A percentile compares a stretch with the other conserved stretches of the same genome.
These are phyloP conservation scores for Warburgia ugandensis DNA, from an alignment of 164 flowering plant genomes.

Conservation along the genomic window DNA sequence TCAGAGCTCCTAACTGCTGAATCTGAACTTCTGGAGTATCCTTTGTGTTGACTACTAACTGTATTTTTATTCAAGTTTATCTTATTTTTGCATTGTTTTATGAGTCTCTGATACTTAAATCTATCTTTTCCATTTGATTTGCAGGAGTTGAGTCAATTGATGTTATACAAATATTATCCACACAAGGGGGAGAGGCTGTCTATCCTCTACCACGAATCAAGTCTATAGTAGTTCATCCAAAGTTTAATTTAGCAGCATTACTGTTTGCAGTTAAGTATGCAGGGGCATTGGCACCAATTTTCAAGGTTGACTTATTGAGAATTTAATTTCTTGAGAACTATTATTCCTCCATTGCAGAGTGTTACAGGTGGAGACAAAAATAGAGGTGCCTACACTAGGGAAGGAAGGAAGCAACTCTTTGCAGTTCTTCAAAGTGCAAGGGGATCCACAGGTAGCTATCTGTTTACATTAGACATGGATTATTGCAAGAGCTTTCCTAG, in stretches of 20 bases:
- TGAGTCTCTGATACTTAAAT: no score
- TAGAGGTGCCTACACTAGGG: slow-evolving; percentile 85
- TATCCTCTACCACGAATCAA: slow-evolving; percentile 86
- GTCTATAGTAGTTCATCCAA: slow-evolving; percentile 74
- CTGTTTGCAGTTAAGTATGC: slow-evolving; percentile 77
- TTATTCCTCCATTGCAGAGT: slow-evolving; percentile 35
- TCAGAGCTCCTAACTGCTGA: no score
- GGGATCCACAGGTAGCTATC: slow-evolving; percentile 95
- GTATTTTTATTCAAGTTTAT: no score
- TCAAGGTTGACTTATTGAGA: slow-evolving; percentile 1
- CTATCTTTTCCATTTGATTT: slow-evolving; percentile 6
- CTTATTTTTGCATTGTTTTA: no score
- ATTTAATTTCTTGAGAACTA: slow-evolving; percentile 4
- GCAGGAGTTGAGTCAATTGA: slow-evolving; percentile 92
- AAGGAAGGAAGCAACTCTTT: slow-evolving; percentile 94
- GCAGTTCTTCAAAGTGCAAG: slow-evolving; percentile 96
- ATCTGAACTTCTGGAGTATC: no score
- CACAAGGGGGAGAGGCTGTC: slow-evolving; percentile 91
- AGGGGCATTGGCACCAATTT: slow-evolving; percentile 1
- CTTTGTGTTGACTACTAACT: no score
- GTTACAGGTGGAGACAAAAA: slow-evolving; percentile 51
- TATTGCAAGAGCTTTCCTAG: no score
- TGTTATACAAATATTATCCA: slow-evolving; percentile 83
- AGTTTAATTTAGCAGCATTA: slow-evolving; percentile 72
- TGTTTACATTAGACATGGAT: no score